These are phyloP conservation scores for Mentha longifolia DNA, from an alignment of 257 asterid genomes.

Conservation along the genomic window DNA sequence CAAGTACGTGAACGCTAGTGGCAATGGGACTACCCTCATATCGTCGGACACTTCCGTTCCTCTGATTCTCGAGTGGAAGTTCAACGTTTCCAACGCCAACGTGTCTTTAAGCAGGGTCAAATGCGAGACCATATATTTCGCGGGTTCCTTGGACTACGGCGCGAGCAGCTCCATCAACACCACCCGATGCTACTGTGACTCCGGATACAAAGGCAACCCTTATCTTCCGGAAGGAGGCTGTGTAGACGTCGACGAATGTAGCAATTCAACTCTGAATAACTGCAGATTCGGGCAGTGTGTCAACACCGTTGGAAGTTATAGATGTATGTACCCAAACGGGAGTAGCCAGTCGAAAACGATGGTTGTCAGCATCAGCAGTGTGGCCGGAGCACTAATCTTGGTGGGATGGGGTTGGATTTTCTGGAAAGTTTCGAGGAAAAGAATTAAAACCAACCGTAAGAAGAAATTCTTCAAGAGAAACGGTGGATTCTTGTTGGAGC, in stretches of 20 bases:
- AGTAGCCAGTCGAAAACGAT: neutral
- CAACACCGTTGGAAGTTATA: neutral
- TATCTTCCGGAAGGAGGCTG: conserved; percentile 32
- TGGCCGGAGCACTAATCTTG: conserved; percentile 13
- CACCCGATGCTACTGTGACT: conserved; percentile 7
- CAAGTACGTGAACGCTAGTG: neutral
- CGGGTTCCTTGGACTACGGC: neutral
- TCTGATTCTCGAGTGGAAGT: conserved; percentile 37
- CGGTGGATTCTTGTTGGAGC: conserved; percentile 34
- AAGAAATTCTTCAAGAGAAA: conserved; percentile 35
- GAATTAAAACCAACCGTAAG: conserved; percentile 14
- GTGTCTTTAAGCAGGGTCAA: neutral
- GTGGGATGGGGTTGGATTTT: conserved; percentile 6
- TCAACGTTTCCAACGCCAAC: conserved; percentile 1
- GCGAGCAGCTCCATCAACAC: neutral
- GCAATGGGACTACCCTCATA: neutral
- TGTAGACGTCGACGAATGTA: conserved; percentile 26
- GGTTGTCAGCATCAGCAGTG: conserved; percentile 10
- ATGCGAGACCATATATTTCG: neutral
- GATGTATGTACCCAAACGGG: neutral
- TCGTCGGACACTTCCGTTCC: too few species aligned
- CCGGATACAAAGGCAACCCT: conserved; percentile 36
- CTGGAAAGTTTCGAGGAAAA: conserved; percentile 11
- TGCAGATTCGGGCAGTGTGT: conserved; percentile 1
- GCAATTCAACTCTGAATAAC: neutral